phyloP scores from a whole-genome alignment of 1,284 basidiomycete genomes.

The Leccinum pachyderme region DNA sequence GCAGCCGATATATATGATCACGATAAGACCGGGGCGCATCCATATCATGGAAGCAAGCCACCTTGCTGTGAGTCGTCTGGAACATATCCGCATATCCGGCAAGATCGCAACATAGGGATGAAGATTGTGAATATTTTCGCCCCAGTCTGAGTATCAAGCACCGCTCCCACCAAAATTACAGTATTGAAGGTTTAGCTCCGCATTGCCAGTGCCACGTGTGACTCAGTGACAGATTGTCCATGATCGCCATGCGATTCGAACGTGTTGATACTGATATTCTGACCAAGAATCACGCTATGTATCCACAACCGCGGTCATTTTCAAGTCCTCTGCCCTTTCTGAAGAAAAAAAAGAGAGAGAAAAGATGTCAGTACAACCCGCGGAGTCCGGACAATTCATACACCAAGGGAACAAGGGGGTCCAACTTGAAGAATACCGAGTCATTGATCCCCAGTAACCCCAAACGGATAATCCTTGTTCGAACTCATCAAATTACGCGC shows the following conservation, averaged over 20 bases:
- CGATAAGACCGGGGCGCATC: constrained; percentile 11
- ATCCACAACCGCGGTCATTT: neutral
- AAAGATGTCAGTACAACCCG: neutral
- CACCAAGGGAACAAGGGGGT: neutral
- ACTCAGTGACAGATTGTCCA: neutral
- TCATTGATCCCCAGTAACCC: no score
- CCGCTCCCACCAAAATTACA: neutral
- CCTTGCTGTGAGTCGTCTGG: neutral
- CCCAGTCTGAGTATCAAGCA: neutral
- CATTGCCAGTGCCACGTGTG: neutral
- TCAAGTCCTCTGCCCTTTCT: neutral
- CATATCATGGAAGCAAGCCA: neutral
- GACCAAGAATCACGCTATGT: neutral
- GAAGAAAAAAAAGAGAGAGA: no score
- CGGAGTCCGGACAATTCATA: neutral
- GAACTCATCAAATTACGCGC: neutral
- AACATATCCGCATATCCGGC: neutral
- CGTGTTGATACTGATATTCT: neutral
- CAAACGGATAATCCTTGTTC: neutral
- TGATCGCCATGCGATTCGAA: neutral
- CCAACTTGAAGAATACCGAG: neutral
- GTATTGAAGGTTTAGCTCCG: neutral
- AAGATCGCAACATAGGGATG: neutral
- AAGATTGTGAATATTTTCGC: neutral
- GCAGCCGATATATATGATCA: neutral